Evolutionary conservation across 768 basidiomycete species (phyloP).

Genomic region (Psilocybe sp.): DNA sequence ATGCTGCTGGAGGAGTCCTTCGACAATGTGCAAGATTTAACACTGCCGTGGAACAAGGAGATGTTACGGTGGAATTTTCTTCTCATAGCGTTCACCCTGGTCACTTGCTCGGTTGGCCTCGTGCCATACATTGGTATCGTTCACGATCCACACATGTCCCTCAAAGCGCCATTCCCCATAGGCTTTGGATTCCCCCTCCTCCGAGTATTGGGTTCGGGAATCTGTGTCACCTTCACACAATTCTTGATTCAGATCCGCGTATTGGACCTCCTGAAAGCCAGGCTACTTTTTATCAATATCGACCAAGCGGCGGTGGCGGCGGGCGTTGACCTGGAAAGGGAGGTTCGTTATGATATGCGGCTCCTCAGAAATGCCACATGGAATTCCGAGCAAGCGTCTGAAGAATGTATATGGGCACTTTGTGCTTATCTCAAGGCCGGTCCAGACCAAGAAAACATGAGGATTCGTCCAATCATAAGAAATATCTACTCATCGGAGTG

Average conservation of each 20-base stretch:
- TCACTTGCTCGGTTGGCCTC: slow-evolving; percentile 2
- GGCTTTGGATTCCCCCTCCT: slow-evolving; percentile 10
- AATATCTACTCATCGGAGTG: slow-evolving; percentile 1
- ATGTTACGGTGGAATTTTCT: slow-evolving; percentile 7
- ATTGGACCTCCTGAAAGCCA: slow-evolving; percentile 3
- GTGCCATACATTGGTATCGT: slow-evolving; percentile 7
- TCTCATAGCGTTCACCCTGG: slow-evolving; percentile 1
- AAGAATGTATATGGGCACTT: neutral
- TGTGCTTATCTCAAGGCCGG: no score
- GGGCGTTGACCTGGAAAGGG: neutral
- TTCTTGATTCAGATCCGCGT: slow-evolving; percentile 8
- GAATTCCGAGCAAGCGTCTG: no score
- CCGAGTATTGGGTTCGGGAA: slow-evolving; percentile 4
- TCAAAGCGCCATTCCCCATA: neutral
- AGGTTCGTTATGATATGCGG: neutral
- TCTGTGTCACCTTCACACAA: slow-evolving; percentile 3
- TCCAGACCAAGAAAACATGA: neutral
- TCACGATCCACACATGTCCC: neutral
- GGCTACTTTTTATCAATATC: slow-evolving; percentile 9
- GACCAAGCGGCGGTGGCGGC: neutral
- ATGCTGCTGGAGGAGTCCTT: slow-evolving; percentile 10
- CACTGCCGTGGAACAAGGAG: slow-evolving; percentile 1
- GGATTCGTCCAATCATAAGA: neutral
- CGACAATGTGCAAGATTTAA: slow-evolving; percentile 8
- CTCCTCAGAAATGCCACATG: neutral